Evolutionary conservation across 164 flowering plant genomes (phyloP), one percentile per base, ranked within the genome.

Genomic region (Stephania yunnanensis): DNA sequence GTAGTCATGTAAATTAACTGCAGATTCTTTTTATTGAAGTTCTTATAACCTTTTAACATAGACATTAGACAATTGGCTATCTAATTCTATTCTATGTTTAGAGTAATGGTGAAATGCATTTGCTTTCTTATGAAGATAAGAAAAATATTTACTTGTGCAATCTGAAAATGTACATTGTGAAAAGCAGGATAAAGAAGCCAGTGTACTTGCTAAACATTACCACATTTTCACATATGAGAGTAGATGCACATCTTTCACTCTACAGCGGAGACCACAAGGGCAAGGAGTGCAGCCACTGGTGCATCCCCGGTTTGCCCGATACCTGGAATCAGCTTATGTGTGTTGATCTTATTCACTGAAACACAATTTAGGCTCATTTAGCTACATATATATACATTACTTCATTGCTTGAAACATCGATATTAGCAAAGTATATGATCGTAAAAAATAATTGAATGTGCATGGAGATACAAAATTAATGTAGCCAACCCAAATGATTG

Each of bases 241-340:
- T 78, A 63, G 88, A 85, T 44, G 88, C 81, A 0, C 88, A 85
- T 67, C 88, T 85, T 5, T 78, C 87, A 0, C 31, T 71, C 9
- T 85, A 82, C 71, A 77, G 81, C 48, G 82, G 81, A 63, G 69
- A 81, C 10, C 85, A 77, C 69, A 44, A 70, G 3, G 84, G 84
- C 65, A 42, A 19, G 5, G 93, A 89, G 67, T 89, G 91, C 81
- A 89, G 90, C 82, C 93, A 89, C 42, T 88, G 91, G 91, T 87
- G 91, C 71, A 82, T 88, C 10, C 80, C 88, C 22, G 91, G 91
- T 10, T 74, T 84, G 52, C 91, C 89, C 2, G 89, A 87, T 74
- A 82, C 89, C 11, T 88, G 89, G 91, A 88, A 88, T 46, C 80
- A 80, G 72, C 86, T 87, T 19, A 76, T 88, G 0, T 84, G 84